Evolutionary conservation across 1,139 yeast species (phyloP), one percentile per base, ranked within the genome.

Genomic region (Geotrichum carabidarum): DNA sequence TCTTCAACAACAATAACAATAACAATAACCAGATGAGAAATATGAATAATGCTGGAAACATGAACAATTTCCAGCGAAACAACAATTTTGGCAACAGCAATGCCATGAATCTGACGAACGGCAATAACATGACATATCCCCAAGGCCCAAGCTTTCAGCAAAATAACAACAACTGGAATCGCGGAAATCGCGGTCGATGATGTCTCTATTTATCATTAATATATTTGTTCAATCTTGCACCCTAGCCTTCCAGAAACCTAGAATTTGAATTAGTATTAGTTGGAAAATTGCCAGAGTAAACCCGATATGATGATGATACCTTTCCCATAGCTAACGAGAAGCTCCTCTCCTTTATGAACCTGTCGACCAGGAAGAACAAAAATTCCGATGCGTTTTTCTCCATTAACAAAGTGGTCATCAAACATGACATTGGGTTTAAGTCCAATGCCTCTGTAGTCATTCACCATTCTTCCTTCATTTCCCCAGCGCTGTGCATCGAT

Each of bases 391-490:
- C 65, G 57, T 5, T 59, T 55, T 49, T 64, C 63, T 4, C 64
- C 66, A 27, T 44, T 51, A 8, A 58, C 62, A 8, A 54, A 51
- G 12, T 62, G 57, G 40, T 65, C 62, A 41, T 65, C 68, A 48
- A 65, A 65, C 47, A 54, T 48, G 27, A 63, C 68, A 44, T 65
- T 65, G 9, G 68, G 65, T 12, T 56, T 54, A 30, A 44, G 48
- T 34, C 53, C 57, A 14, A 65, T 60, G 5, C 68, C 68, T n/a
- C 69, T 57, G 41, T 65, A 65, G 50, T 65, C 69, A 45, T 65
- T 65, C 36, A 65, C 61, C 68, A 65, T 64, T 9, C 69, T 57
- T 2, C 67, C 68, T 44, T 65, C 69, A 40, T 62, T 60, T 8
- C 69, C 69, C 57, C 56, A 47, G 41, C 52, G 51, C 40, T 57